A percentile compares a stretch with the other conserved stretches of the same genome.
Evolutionary conservation across 352 stramenopile genomes (phyloP).

Genomic region (Phytopythium litorale): DNA sequence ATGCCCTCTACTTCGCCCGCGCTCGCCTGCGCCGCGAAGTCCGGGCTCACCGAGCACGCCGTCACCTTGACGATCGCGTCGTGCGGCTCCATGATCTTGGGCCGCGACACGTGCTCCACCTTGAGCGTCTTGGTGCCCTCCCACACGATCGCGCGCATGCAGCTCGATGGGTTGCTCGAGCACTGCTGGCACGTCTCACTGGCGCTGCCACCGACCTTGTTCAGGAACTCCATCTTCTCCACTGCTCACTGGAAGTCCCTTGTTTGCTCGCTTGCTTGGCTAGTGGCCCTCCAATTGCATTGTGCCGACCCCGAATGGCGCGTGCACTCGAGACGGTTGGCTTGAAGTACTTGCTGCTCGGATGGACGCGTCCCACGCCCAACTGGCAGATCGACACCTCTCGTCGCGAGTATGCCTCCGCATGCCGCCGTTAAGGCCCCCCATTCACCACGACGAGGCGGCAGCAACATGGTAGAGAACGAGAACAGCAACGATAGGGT

Average conservation of each 20-base stretch:
- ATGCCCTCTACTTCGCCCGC: slow-evolving; percentile 32
- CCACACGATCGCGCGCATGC: slow-evolving; percentile 64
- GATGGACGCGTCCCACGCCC: background rate
- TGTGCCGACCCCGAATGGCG: background rate
- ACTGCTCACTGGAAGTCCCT: background rate
- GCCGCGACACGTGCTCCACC: slow-evolving; percentile 49
- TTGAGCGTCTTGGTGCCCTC: slow-evolving; percentile 46
- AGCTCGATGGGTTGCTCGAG: slow-evolving; percentile 28
- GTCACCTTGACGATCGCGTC: slow-evolving; percentile 68
- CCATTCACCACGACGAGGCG: background rate
- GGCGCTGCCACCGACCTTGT: slow-evolving; percentile 15
- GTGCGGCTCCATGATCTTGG: slow-evolving; percentile 42
- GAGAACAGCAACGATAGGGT: too few species aligned
- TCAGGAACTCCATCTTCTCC: slow-evolving; percentile 22
- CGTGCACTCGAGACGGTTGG: background rate
- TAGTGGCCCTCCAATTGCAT: background rate
- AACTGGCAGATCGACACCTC: background rate
- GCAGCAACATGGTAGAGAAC: background rate
- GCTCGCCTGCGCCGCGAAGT: slow-evolving; percentile 44
- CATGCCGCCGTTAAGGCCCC: background rate
- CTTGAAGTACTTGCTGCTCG: background rate
- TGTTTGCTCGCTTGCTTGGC: background rate
- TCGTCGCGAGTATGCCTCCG: background rate
- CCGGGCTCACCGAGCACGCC: slow-evolving; percentile 52
- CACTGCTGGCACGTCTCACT: slow-evolving; percentile 20